Percentiles rank a stretch among this genome's conserved stretches.
These are phyloP conservation scores for Dissophora globulifera DNA, from an alignment of 192 early-diverging fungal genomes.

Conservation along the genomic window DNA sequence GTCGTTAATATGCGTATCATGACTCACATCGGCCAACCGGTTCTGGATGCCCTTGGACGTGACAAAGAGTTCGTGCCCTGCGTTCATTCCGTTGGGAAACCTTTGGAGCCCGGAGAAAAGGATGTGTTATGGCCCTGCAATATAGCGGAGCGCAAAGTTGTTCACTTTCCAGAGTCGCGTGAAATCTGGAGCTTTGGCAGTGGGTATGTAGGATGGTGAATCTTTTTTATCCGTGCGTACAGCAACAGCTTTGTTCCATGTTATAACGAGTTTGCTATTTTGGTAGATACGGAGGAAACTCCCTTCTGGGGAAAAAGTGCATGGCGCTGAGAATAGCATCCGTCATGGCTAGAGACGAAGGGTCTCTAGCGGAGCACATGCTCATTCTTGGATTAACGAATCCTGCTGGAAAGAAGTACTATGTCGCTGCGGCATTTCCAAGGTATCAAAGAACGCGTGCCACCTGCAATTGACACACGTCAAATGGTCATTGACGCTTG, in stretches of 20 bases:
- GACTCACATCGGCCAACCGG: constrained; percentile 45
- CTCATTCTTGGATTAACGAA: constrained; percentile 44
- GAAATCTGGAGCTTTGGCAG: constrained; percentile 54
- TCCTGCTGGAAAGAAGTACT: constrained; percentile 49
- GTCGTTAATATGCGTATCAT: constrained; percentile 52
- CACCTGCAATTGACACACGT: no score
- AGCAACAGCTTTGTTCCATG: no score
- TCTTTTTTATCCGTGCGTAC: no score
- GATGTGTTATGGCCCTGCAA: constrained; percentile 49
- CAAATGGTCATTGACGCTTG: background rate
- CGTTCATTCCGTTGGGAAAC: constrained; percentile 52
- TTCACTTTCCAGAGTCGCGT: constrained; percentile 52
- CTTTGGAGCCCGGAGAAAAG: constrained; percentile 46
- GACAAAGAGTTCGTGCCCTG: constrained; percentile 53
- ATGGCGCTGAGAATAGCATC: constrained; percentile 45
- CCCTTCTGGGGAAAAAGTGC: constrained; percentile 45
- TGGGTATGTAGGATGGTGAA: constrained; percentile 39
- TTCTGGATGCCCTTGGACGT: constrained; percentile 37
- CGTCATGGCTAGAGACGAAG: constrained; percentile 50
- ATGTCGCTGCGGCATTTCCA: constrained; percentile 49
- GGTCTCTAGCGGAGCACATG: constrained; percentile 51
- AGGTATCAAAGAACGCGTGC: no score
- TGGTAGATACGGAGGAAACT: constrained; percentile 47
- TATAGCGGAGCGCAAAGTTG: constrained; percentile 44
- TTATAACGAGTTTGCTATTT: background rate